phyloP scores from a whole-genome alignment of 1,139 yeast species.

The Torulaspora pretoriensis region DNA sequence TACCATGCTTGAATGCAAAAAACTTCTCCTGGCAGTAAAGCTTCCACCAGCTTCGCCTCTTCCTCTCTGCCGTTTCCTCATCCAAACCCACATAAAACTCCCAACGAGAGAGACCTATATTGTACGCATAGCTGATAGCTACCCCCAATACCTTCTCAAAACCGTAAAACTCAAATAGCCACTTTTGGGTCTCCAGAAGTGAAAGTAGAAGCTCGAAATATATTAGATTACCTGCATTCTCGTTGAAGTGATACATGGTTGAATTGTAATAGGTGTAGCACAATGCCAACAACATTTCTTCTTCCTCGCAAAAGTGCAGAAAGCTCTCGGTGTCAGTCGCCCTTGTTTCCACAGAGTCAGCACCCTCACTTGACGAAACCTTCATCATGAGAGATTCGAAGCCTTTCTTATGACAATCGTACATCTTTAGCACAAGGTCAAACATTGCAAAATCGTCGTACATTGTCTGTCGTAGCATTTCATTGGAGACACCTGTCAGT shows the following conservation, averaged over 20 bases:
- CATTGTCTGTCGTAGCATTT: conserved; percentile 17
- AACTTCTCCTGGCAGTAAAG: conserved; percentile 26
- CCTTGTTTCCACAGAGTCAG: conserved; percentile 1
- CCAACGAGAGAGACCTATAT: conserved; percentile 34
- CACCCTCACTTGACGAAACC: conserved; percentile 6
- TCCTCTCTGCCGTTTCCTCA: conserved; percentile 32
- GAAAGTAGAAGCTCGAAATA: conserved; percentile 29
- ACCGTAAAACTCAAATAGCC: conserved; percentile 27
- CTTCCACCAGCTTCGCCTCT: conserved; percentile 34
- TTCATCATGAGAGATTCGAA: conserved; percentile 22
- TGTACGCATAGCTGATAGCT: conserved; percentile 25
- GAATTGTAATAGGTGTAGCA: conserved; percentile 26
- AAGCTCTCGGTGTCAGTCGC: conserved; percentile 13
- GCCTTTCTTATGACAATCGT: conserved; percentile 16
- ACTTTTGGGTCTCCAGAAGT: conserved; percentile 23
- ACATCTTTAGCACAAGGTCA: conserved; percentile 22
- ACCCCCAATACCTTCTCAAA: conserved; percentile 25
- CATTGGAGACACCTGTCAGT: conserved; percentile 20
- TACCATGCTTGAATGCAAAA: conserved; percentile 18
- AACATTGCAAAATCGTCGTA: conserved; percentile 27
- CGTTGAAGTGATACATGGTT: conserved; percentile 24
- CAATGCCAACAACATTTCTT: conserved; percentile 25
- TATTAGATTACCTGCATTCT: conserved; percentile 21
- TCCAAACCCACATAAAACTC: conserved; percentile 36
- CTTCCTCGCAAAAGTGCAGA: conserved; percentile 21